Evolutionary conservation across 1,139 yeast genomes (phyloP).

Genomic region (Diutina siamensis): DNA sequence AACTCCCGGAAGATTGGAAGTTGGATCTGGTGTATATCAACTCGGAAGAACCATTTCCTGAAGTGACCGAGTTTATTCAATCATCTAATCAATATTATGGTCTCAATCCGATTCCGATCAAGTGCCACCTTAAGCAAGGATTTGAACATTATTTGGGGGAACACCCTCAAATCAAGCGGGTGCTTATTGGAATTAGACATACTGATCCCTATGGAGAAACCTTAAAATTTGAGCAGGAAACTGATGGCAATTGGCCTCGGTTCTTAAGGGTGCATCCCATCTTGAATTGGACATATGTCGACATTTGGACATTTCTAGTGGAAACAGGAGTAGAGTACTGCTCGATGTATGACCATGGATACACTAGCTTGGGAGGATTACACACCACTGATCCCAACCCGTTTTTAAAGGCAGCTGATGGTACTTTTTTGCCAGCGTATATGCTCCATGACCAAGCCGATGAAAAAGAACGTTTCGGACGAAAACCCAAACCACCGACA

Average conservation of each 20-base stretch:
- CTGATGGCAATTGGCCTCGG: slow-evolving; percentile 85
- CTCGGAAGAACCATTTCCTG: slow-evolving; percentile 54
- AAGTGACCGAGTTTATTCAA: slow-evolving; percentile 38
- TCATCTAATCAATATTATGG: slow-evolving; percentile 31
- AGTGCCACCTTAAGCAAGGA: slow-evolving; percentile 49
- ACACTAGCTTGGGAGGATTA: slow-evolving; percentile 73
- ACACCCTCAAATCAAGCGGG: slow-evolving; percentile 42
- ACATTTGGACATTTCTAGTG: slow-evolving; percentile 62
- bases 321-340: slow-evolving; percentile 50
- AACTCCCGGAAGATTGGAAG: slow-evolving; percentile 21
- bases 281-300: slow-evolving; percentile 67
- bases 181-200: slow-evolving; percentile 72
- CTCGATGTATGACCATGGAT: slow-evolving; percentile 60
- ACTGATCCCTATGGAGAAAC: slow-evolving; percentile 65
- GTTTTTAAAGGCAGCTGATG: slow-evolving; percentile 20
- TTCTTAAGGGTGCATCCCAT: slow-evolving; percentile 75
- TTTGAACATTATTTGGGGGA: slow-evolving; percentile 42
- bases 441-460: slow-evolving; percentile 45
- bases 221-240: slow-evolving; percentile 44
- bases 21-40: slow-evolving; percentile 59
- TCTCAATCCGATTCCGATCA: slow-evolving; percentile 33
- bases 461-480: slow-evolving; percentile 39
- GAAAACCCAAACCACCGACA: too few relatives aligned
- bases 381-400: slow-evolving; percentile 61
- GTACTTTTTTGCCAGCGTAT: slow-evolving; percentile 57